Evolutionary conservation across 2,329 filamentous ascomycete species (phyloP), one percentile per base, ranked within the genome.

Genomic region (Xylaria sp.): DNA sequence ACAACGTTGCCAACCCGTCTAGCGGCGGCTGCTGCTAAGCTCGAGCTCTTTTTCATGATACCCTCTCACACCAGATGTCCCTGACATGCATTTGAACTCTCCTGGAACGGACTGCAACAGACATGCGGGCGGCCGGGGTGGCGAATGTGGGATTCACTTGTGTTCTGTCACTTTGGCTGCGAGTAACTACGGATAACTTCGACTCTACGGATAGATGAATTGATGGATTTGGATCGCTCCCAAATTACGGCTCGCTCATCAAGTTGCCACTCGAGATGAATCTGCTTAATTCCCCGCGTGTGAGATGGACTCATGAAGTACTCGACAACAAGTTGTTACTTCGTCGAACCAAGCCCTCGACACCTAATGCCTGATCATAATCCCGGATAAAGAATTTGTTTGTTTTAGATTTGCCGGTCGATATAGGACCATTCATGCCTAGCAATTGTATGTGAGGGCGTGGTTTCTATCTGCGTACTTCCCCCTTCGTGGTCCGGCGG

Each of bases 1-100:
- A 97, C 83, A 94, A 94, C 77, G 95, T 99, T 75, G 93, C 97
- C 81, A 92, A 90, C 77, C 92, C 92, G 76, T 93, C 92, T 76
- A 93, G 89, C 80, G 91, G 92, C 79, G 91, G 93, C 81, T 98
- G 94, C 89, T 98, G 94, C 86, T 98, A 97, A 86, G 77, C 63
- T 68, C 67, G 70, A 72, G 42, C 54, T 42, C 42, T 63, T 47
- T 69, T 68, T 71, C 73, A 73, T 75, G 75, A 77, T 77, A 77
- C 75, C 76, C 75, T 72, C 71, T 69, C 69, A 70, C 54, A 62
- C 67, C 69, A 69, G 64, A 67, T 60, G 65, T 67, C 68, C 68
- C 66, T 67, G 62, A 70, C 68, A 70, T 70, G 72, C 70, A 68
- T 73, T 73, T 75, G 69, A 72, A 72, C 62, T 58, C 72, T 61